These are phyloP conservation scores for Aspergillus mulundensis DNA, from an alignment of 495 filamentous ascomycete genomes.

Conservation along the genomic window DNA sequence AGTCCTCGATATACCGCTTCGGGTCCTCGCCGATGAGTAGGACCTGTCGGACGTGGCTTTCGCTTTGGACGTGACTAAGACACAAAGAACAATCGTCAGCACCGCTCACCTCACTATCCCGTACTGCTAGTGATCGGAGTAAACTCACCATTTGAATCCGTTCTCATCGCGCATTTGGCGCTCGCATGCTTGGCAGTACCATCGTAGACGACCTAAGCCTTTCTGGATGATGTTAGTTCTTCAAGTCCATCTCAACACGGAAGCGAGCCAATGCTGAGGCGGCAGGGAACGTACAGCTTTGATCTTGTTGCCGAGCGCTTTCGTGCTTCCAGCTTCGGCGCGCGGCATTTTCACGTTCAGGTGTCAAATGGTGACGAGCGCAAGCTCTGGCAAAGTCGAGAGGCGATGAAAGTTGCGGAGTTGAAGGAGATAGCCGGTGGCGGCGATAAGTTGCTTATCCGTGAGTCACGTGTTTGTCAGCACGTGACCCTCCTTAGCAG, in stretches of 20 bases:
- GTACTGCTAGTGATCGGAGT: neutral
- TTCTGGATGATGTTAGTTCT: constrained; percentile 45
- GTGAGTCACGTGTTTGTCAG: constrained; percentile 3
- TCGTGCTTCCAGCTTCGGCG: constrained; percentile 85
- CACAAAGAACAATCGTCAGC: neutral
- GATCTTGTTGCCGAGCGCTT: constrained; percentile 82
- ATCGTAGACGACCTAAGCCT: constrained; percentile 79
- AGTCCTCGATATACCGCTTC: constrained; percentile 73
- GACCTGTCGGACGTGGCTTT: constrained; percentile 82
- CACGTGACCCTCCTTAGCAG: neutral
- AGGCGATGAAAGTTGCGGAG: neutral
- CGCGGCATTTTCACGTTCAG: constrained; percentile 73
- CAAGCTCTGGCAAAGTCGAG: neutral
- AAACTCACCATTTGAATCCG: constrained; percentile 47
- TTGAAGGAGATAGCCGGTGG: neutral
- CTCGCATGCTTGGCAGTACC: constrained; percentile 59
- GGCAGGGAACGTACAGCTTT: constrained; percentile 44
- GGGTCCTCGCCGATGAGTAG: constrained; percentile 79
- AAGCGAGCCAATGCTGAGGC: neutral
- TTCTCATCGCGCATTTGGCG: constrained; percentile 51
- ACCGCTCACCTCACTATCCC: neutral
- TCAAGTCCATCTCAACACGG: neutral
- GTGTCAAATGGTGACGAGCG: neutral
- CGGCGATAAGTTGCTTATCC: constrained; percentile 6
- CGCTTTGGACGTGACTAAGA: constrained; percentile 67